These are phyloP conservation scores for Xylaria arbuscula DNA, from an alignment of 2,329 filamentous ascomycete genomes.

Conservation along the genomic window DNA sequence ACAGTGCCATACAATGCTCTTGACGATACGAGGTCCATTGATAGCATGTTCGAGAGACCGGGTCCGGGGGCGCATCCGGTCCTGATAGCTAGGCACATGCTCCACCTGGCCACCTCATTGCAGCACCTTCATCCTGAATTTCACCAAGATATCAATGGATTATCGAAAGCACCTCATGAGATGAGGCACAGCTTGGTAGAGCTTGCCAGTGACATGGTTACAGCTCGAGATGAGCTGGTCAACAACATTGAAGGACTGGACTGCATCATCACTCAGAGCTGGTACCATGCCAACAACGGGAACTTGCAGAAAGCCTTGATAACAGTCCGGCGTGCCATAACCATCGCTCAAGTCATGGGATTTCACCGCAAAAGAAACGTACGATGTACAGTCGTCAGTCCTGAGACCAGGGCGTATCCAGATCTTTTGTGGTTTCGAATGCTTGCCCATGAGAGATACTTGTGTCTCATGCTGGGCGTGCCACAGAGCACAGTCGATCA, in stretches of 20 bases:
- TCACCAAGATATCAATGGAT: background rate
- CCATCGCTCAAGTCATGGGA: slow-evolving; percentile 1
- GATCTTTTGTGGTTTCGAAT: background rate
- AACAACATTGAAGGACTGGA: background rate
- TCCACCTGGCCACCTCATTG: background rate
- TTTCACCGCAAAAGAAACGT: slow-evolving; percentile 1
- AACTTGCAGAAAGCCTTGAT: slow-evolving; percentile 1
- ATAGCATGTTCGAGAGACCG: background rate
- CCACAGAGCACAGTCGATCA: slow-evolving; percentile 2
- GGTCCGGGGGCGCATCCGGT: background rate
- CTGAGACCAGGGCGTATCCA: background rate
- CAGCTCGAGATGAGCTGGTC: background rate
- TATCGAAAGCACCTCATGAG: background rate
- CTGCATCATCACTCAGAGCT: background rate
- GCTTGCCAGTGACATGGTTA: slow-evolving; percentile 1
- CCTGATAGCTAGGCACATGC: background rate
- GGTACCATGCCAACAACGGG: slow-evolving; percentile 1
- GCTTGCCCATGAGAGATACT: background rate
- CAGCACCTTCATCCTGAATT: slow-evolving; percentile 1
- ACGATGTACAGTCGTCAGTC: background rate
- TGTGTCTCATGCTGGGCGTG: background rate
- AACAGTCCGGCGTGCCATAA: slow-evolving; percentile 1
- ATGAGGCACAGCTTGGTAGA: slow-evolving; percentile 1
- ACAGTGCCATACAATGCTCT: background rate
- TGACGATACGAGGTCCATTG: background rate